Evolutionary conservation across 805 yeast species (phyloP).

Genomic region (Pichia pseudocactophila): DNA sequence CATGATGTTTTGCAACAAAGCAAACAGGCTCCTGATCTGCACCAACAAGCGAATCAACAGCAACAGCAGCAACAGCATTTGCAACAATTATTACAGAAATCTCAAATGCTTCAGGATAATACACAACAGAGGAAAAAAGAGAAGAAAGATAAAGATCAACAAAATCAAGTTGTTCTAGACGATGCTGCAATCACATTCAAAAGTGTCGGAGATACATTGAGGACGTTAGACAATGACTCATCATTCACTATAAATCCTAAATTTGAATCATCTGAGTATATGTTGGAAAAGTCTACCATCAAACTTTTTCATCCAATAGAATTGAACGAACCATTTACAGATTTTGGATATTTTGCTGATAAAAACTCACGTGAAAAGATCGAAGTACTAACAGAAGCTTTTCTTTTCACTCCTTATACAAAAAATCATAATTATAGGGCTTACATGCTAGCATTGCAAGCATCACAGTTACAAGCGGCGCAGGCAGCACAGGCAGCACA

Average conservation of each 20-base stretch:
- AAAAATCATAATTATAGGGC: conserved; percentile 25
- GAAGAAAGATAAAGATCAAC: conserved; percentile 22
- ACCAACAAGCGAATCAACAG: conserved; percentile 25
- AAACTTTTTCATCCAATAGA: conserved; percentile 18
- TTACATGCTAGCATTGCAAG: conserved; percentile 8
- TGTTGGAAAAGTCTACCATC: conserved; percentile 5
- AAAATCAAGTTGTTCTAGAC: conserved; percentile 16
- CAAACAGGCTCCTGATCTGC: conserved; percentile 19
- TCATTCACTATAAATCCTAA: conserved; percentile 22
- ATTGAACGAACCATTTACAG: conserved; percentile 10
- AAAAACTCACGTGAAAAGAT: conserved; percentile 15
- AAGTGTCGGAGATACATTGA: conserved; percentile 21
- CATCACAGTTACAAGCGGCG: conserved; percentile 10
- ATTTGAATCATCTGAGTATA: conserved; percentile 10
- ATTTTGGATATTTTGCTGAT: conserved; percentile 12
- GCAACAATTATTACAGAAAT: conserved; percentile 10
- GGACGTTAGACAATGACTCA: conserved; percentile 16
- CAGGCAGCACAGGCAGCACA: conserved; percentile 5
- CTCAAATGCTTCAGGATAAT: conserved; percentile 14
- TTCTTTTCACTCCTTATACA: conserved; percentile 26
- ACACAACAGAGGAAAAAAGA: conserved; percentile 17
- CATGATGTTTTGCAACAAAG: conserved; percentile 15
- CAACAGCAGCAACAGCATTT: conserved; percentile 20
- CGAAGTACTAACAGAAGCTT: conserved; percentile 23
- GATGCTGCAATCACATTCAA: conserved; percentile 20